Evolutionary conservation across 2,329 filamentous ascomycete genomes (phyloP).

Genomic region (Penicillium hesseltinei): DNA sequence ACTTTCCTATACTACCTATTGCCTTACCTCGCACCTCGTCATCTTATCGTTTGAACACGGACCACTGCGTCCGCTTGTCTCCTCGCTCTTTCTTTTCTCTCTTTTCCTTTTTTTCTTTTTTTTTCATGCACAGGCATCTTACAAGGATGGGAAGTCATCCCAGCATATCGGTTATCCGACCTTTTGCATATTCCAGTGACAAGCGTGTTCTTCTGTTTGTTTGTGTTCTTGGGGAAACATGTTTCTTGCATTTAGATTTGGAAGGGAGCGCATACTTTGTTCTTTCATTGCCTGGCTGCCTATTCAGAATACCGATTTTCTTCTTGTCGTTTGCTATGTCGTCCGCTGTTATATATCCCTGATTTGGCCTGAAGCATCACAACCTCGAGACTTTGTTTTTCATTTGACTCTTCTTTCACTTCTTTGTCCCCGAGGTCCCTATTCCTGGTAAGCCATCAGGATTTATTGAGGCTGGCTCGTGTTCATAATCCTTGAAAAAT

Average conservation of each 20-base stretch:
- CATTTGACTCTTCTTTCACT: neutral
- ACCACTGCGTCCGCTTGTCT: neutral
- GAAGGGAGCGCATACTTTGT: slow-evolving; percentile 23
- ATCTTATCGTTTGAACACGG: neutral
- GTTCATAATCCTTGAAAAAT: neutral
- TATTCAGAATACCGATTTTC: slow-evolving; percentile 13
- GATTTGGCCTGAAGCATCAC: slow-evolving; percentile 28
- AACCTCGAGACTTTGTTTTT: slow-evolving; percentile 14
- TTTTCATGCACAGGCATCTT: slow-evolving; percentile 1
- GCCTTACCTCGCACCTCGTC: neutral
- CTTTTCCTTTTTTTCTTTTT: neutral
- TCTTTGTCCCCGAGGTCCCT: slow-evolving; percentile 1
- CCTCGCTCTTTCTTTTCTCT: neutral
- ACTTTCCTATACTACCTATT: neutral
- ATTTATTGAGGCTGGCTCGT: neutral
- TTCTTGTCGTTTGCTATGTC: slow-evolving; percentile 18
- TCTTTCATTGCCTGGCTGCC: slow-evolving; percentile 15
- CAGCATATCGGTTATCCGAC: slow-evolving; percentile 22
- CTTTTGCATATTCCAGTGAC: slow-evolving; percentile 27
- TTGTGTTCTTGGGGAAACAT: slow-evolving; percentile 19
- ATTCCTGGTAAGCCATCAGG: neutral
- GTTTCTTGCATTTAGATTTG: slow-evolving; percentile 28
- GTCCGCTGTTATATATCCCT: slow-evolving; percentile 27
- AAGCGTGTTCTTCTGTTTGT: slow-evolving; percentile 19
- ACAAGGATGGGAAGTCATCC: slow-evolving; percentile 10